Conservation (phyloP, 2,329 filamentous ascomycete genomes). For the Zymoseptoria passerinii region DNA sequence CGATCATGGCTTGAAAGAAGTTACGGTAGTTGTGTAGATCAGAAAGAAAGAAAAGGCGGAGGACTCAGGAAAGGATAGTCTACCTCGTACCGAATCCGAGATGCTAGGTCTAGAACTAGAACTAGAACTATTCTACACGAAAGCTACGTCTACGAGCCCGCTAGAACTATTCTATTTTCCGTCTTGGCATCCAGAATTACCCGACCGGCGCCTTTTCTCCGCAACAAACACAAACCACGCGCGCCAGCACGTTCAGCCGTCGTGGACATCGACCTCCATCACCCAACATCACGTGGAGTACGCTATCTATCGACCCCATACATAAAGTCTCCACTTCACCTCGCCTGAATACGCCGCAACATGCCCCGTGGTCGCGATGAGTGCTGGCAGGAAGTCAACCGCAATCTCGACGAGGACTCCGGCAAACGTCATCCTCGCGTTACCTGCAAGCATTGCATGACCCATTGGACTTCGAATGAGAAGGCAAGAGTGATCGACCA, state of each 20-base stretch:
- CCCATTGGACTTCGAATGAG: constrained; percentile 21
- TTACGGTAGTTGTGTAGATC: not conserved
- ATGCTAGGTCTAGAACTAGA: too few species aligned
- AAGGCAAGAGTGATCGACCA: constrained; percentile 20
- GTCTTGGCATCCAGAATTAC: not conserved
- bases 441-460: constrained; percentile 19
- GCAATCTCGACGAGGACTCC: constrained; percentile 17
- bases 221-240: not conserved
- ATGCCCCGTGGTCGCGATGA: constrained; percentile 21
- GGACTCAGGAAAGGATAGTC: too few species aligned
- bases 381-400: constrained; percentile 19
- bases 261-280: not conserved
- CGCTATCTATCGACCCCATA: not conserved
- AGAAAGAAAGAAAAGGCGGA: not conserved
- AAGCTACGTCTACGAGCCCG: not conserved
- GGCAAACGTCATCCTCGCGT: constrained; percentile 22
- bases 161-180: too few species aligned
- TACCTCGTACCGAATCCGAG: not conserved
- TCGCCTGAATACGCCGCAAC: not conserved
- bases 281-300: not conserved
- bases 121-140: too few species aligned
- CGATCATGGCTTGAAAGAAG: not conserved
- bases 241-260: not conserved
- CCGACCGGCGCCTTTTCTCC: not conserved
- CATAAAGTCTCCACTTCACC: not conserved